These are phyloP conservation scores for Coniochaeta ligniaria DNA, from an alignment of 2,329 filamentous ascomycete genomes.

Conservation along the genomic window DNA sequence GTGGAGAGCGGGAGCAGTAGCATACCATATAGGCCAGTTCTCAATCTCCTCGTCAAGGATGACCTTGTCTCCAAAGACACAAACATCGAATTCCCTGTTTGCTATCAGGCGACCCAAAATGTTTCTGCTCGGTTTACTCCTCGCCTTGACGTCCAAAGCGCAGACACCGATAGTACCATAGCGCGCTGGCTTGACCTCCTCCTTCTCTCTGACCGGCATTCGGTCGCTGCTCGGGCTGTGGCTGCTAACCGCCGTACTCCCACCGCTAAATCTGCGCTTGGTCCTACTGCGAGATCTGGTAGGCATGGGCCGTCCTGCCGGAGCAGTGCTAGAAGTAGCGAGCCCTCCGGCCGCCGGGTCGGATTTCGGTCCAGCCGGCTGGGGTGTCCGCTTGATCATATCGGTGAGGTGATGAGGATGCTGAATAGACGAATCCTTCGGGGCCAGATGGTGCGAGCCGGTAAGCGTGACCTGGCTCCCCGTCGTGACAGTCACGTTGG, in stretches of 20 bases:
- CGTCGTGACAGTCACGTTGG: constrained; percentile 47
- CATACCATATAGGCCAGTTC: constrained; percentile 84
- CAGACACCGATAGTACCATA: constrained; percentile 81
- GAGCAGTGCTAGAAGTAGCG: constrained; percentile 11
- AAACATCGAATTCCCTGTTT: constrained; percentile 89
- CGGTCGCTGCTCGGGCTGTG: constrained; percentile 72
- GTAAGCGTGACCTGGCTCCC: constrained; percentile 32
- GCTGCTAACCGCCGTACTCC: constrained; percentile 74
- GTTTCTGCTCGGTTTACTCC: constrained; percentile 94
- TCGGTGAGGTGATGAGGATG: constrained; percentile 31
- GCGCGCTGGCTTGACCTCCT: constrained; percentile 57
- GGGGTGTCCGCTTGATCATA: constrained; percentile 33
- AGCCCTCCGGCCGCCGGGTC: background rate
- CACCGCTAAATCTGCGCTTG: constrained; percentile 66
- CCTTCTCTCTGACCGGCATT: constrained; percentile 46
- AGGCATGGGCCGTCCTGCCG: constrained; percentile 32
- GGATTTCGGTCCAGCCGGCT: constrained; percentile 1
- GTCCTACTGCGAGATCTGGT: constrained; percentile 59
- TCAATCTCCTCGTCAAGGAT: constrained; percentile 95
- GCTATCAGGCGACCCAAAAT: constrained; percentile 89
- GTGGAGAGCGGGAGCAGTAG: background rate
- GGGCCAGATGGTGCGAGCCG: constrained; percentile 35
- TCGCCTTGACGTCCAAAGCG: constrained; percentile 88
- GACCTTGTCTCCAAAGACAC: constrained; percentile 97
- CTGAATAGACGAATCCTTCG: constrained; percentile 25